Conservation (phyloP, 1,139 yeast species). For the Kazachstania sp. region DNA sequence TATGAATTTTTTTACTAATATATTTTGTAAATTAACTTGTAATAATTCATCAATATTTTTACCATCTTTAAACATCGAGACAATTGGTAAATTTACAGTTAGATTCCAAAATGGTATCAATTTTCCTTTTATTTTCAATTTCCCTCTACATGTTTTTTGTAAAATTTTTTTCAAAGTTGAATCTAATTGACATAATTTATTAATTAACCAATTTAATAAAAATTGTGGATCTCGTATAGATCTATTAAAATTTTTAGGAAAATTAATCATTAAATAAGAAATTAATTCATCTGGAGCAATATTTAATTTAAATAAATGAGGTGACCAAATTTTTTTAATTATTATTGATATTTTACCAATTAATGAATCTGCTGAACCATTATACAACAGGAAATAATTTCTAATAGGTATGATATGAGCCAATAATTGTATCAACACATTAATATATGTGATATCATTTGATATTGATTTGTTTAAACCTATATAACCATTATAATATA, state of each 20-base stretch:
- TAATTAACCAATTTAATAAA: slow-evolving; percentile 53
- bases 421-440: slow-evolving; percentile 49
- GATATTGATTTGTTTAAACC: slow-evolving; percentile 47
- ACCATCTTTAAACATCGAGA: slow-evolving; percentile 45
- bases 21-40: slow-evolving; percentile 41
- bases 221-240: slow-evolving; percentile 43
- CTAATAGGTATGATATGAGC: slow-evolving; percentile 48
- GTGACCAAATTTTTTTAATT: slow-evolving; percentile 57
- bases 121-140: slow-evolving; percentile 30
- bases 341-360: slow-evolving; percentile 38
- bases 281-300: slow-evolving; percentile 61
- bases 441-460: slow-evolving; percentile 28
- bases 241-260: slow-evolving; percentile 34
- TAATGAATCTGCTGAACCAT: slow-evolving; percentile 23
- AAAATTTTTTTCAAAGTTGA: slow-evolving; percentile 21
- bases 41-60: slow-evolving; percentile 38
- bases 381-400: slow-evolving; percentile 39
- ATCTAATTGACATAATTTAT: slow-evolving; percentile 38
- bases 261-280: slow-evolving; percentile 36
- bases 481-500: slow-evolving; percentile 54
- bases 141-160: slow-evolving; percentile 45
- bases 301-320: slow-evolving; percentile 47
- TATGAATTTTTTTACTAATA: slow-evolving; percentile 31
- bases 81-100: slow-evolving; percentile 50
- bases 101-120: slow-evolving; percentile 49